These are phyloP conservation scores for Gracilariopsis chorda DNA, from an alignment of 23 red algal species.

Conservation along the genomic window DNA sequence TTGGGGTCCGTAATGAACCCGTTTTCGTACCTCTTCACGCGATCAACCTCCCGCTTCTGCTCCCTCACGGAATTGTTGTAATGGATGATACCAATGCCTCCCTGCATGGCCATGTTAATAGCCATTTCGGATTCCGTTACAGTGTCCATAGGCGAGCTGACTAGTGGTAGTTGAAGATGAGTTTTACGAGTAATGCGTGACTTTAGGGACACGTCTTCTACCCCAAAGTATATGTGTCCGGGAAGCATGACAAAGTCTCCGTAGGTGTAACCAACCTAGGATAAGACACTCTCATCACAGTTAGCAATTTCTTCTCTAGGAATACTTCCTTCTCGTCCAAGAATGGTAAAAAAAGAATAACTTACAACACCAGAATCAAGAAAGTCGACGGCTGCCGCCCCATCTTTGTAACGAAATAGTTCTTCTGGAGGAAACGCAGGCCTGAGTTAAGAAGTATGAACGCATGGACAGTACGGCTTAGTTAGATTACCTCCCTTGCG, in stretches of 20 bases:
- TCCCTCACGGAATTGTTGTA: constrained; percentile 96
- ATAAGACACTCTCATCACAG: background rate
- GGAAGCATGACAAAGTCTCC: constrained; percentile 97
- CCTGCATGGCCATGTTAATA: constrained; percentile 97
- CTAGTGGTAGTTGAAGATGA: constrained; percentile 75
- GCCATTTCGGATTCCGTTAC: constrained; percentile 99
- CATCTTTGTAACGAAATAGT: constrained; percentile 85
- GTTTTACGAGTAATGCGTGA: constrained; percentile 73
- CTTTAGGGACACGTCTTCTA: constrained; percentile 76
- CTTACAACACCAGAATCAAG: constrained; percentile 70
- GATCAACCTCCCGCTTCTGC: constrained; percentile 94
- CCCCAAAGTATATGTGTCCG: constrained; percentile 97
- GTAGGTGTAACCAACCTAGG: constrained; percentile 84
- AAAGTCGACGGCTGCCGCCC: constrained; percentile 72
- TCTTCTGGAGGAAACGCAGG: constrained; percentile 50
- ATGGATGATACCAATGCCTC: constrained; percentile 95
- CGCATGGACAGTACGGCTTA: no score
- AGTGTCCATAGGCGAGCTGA: constrained; percentile 98
- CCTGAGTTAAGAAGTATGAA: no score
- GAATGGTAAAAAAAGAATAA: background rate
- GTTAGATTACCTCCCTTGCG: no score
- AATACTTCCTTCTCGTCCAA: background rate
- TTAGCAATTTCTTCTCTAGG: background rate
- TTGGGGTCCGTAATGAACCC: constrained; percentile 99
- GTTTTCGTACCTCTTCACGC: constrained; percentile 98